These are phyloP conservation scores for Suillus subalutaceus DNA, from an alignment of 768 basidiomycete species.

Conservation along the genomic window DNA sequence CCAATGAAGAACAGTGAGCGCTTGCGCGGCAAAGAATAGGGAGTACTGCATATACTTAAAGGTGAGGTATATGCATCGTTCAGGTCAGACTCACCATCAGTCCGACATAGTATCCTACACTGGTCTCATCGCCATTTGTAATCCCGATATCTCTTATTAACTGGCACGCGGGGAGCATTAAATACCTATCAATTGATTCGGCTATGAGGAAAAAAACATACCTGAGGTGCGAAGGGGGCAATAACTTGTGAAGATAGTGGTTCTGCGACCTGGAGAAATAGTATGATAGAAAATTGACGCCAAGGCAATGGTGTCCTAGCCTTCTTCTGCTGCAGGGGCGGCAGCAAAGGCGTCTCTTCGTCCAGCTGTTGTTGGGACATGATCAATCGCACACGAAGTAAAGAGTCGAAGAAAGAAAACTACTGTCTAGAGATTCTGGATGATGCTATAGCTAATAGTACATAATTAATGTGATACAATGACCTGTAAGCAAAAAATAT, in stretches of 20 bases:
- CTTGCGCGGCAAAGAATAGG: slow-evolving; percentile 76
- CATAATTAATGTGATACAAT: neutral
- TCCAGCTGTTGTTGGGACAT: slow-evolving; percentile 37
- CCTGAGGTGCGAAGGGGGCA: slow-evolving; percentile 75
- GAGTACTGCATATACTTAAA: slow-evolving; percentile 57
- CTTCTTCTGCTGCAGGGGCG: slow-evolving; percentile 32
- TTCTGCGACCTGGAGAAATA: slow-evolving; percentile 77
- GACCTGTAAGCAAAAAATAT: neutral
- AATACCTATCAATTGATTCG: neutral
- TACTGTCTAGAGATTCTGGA: neutral
- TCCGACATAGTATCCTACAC: slow-evolving; percentile 79
- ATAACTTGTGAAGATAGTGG: slow-evolving; percentile 78
- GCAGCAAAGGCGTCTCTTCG: slow-evolving; percentile 67
- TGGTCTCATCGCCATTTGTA: slow-evolving; percentile 68
- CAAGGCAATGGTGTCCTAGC: slow-evolving; percentile 63
- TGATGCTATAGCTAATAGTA: neutral
- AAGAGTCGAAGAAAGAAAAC: slow-evolving; percentile 5
- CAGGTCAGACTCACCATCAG: slow-evolving; percentile 51
- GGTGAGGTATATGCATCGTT: neutral
- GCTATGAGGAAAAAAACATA: slow-evolving; percentile 28
- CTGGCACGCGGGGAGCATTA: slow-evolving; percentile 35
- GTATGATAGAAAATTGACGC: slow-evolving; percentile 68
- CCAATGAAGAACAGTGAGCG: slow-evolving; percentile 74
- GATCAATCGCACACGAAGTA: slow-evolving; percentile 15
- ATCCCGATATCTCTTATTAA: slow-evolving; percentile 68